Evolutionary conservation across 768 basidiomycete genomes (phyloP), one percentile per base, ranked within the genome.

Genomic region (Pulveroboletus sp.): DNA sequence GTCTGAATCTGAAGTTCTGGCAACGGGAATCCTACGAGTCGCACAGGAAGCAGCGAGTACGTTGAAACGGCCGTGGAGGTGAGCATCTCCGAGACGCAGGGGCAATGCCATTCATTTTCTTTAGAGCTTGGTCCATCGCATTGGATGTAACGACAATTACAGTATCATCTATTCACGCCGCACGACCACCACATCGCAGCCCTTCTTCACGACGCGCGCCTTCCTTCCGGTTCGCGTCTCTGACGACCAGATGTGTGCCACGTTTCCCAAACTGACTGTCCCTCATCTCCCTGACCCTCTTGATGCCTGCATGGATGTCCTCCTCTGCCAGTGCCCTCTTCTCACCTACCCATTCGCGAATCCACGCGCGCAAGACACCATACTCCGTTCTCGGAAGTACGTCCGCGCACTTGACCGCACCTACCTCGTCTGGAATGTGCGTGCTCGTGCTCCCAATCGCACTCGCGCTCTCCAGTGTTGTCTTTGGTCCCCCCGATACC

Each of bases 301-400:
- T 52, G 36, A 66, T 57, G 30, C 59, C 61, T 38, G 53, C 55
- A 51, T 64, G 56, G 59, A 73, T 61, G 70, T 76, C 62, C 47
- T 55, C 54, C 41, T 73, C 73, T 18, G 54, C 63, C 8, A 83
- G 83, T 47, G 78, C 64, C 48, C 59, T 61, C 48, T 64, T 38
- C 62, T 71, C 64, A 5, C 80, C 81, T 0, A 83, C 76, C 86
- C 84, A 84, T 26, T 71, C 76, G 38, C 59, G 54, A 31, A 86
- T 64, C 84, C 84, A 87, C 38, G 50, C 49, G 36, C 76, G 42
- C 48, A 63, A 39, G 0, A 63, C 57, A 0, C 44, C 46, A 31
- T 59, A 63, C 36, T 65, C 62, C 1, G 63, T 63, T 13, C 35
- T 59, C 15, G 60, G 53, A 1, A 47, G 33, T 10, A 13, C n/a